Evolutionary conservation across 1,284 basidiomycete species (phyloP), one percentile per base, ranked within the genome.

Genomic region (Somion occarium): DNA sequence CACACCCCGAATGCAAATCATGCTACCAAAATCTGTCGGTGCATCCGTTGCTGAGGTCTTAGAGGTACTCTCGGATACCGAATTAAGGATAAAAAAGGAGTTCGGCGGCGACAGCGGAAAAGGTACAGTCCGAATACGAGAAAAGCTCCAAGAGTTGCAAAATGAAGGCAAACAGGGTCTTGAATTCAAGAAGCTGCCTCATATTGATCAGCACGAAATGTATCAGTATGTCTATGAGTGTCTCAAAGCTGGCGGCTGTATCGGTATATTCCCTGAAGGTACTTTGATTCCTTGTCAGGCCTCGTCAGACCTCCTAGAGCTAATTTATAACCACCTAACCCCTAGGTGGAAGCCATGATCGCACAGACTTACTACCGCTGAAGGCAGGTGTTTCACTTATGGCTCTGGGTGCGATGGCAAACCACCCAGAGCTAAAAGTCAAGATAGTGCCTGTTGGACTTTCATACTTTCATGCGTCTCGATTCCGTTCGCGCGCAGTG

Each of bases 211-310:
- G 68, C 83, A 90, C 55, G 83, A 93, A 55, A 98, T 98, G 86
- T 99, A 98, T 68, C 84, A 88, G 20, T 82, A 93, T 55, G 97
- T 99, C 3, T 99, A 98, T 68, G 79, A 92, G 61, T 83, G 85
- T 56, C 74, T 99, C 53, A 91, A 86, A 53, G 82, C 90, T 50
- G 91, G 92, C 15, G 93, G 93, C 9, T 87, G 88, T 60, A 94
- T 98, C 57, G 93, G 94, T 46, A 96, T 98, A 59, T 98, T 98
- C 66, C 95, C 95, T 44, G 95, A 98, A 85, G 94, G 93, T 91
- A 57, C 58, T 64, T 64, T 13, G 38, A n/a, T 38, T 5, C 19
- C 43, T 47, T 46, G 5, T 52, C 9, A 51, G 43, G 51, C 27
- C 22, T 24, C n/a, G n/a, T n/a, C n/a, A n/a, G n/a, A n/a, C n/a